phyloP scores from a whole-genome alignment of 495 filamentous ascomycete species.

The Sabuloglossum arenarium region DNA sequence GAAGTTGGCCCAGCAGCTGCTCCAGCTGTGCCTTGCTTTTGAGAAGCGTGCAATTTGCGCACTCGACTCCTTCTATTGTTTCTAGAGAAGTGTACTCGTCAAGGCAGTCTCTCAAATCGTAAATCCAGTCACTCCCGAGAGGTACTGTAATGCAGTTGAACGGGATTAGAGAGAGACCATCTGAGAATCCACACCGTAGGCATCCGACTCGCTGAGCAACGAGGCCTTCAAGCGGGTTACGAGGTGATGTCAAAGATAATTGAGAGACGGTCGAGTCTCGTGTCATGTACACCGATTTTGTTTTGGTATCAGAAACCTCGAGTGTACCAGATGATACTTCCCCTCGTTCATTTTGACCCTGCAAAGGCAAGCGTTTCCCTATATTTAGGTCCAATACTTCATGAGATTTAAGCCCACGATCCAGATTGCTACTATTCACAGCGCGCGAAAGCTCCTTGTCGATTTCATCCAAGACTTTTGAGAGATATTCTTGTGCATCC shows the following conservation, averaged over 20 bases:
- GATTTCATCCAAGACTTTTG: constrained; percentile 69
- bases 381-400: neutral
- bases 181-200: constrained; percentile 63
- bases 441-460: constrained; percentile 42
- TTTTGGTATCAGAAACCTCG: neutral
- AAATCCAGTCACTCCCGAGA: constrained; percentile 33
- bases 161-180: constrained; percentile 68
- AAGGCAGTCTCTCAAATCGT: constrained; percentile 55
- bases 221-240: constrained; percentile 69
- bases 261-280: neutral
- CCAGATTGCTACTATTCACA: neutral
- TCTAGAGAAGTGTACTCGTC: constrained; percentile 74
- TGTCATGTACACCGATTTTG: neutral
- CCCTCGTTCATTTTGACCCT: neutral
- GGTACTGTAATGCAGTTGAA: constrained; percentile 89
- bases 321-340: neutral
- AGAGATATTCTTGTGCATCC: constrained; percentile 95
- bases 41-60: constrained; percentile 72
- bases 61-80: constrained; percentile 70
- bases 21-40: constrained; percentile 26
- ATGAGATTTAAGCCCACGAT: neutral
- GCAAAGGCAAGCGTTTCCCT: neutral
- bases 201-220: constrained; percentile 82
- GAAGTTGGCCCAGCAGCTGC: constrained; percentile 18
- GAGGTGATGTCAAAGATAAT: constrained; percentile 2